Conservation (phyloP, 495 filamentous ascomycete species). For the Hyaloscypha finlandica region DNA sequence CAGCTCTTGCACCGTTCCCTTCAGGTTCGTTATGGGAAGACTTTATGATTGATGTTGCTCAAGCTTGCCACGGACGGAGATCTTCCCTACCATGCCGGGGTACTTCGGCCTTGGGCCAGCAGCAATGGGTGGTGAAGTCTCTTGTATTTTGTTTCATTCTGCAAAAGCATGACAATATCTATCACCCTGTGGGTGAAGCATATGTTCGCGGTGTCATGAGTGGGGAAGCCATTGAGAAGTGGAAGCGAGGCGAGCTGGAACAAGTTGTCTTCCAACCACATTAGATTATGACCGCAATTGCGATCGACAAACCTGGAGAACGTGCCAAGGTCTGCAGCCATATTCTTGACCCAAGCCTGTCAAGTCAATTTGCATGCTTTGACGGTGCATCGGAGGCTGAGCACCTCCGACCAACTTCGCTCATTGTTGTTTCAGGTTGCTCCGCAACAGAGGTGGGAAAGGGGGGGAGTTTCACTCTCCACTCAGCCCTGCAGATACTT, state of each 20-base stretch:
- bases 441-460: no score
- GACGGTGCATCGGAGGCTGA: no score
- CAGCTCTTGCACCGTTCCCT: neutral
- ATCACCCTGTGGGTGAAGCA: slow-evolving; percentile 6
- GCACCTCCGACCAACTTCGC: no score
- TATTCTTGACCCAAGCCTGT: no score
- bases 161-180: neutral
- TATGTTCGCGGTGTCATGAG: slow-evolving; percentile 8
- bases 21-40: neutral
- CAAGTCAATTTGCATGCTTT: no score
- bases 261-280: slow-evolving; percentile 1
- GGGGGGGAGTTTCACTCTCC: no score
- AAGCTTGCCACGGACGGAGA: slow-evolving; percentile 4
- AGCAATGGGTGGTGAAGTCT: neutral
- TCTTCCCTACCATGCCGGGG: neutral
- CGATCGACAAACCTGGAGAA: no score
- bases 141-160: slow-evolving; percentile 7
- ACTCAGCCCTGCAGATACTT: no score
- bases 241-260: slow-evolving; percentile 10
- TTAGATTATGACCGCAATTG: neutral
- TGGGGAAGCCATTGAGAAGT: slow-evolving; percentile 7
- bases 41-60: slow-evolving; percentile 1
- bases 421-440: no score
- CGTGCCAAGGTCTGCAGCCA: no score
- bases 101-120: slow-evolving; percentile 10